These are phyloP conservation scores for Cotoneaster glaucophyllus DNA, from an alignment of 306 rosid genomes.

Conservation along the genomic window DNA sequence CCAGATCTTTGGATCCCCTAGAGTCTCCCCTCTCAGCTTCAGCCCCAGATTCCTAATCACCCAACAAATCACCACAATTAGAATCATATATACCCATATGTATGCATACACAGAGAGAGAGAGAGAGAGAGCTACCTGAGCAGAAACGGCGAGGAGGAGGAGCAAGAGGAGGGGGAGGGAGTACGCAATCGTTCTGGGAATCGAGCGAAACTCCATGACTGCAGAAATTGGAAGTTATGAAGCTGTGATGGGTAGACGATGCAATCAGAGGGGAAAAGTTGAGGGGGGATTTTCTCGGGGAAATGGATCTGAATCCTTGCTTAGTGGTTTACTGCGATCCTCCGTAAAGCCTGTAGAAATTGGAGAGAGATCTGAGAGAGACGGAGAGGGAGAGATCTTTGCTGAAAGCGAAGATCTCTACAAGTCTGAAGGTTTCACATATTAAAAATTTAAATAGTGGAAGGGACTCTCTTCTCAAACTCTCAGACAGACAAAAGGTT, in stretches of 20 bases:
- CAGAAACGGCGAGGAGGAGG: conserved; percentile 27
- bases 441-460: not conserved
- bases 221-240: not conserved
- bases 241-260: not conserved
- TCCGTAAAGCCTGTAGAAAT: not conserved
- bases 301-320: conserved; percentile 12
- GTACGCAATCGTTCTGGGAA: conserved; percentile 12
- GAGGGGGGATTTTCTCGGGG: not conserved
- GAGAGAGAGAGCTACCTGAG: conserved; percentile 39
- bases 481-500: not conserved
- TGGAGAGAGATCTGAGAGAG: not conserved
- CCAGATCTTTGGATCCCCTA: conserved; percentile 60
- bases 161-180: conserved; percentile 21
- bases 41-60: conserved; percentile 39
- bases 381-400: conserved; percentile 25
- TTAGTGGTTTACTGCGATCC: not conserved
- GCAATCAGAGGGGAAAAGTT: not conserved
- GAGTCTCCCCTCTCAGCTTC: conserved; percentile 34
- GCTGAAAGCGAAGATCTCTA: conserved; percentile 26
- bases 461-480: not conserved
- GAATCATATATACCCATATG: not conserved
- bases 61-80: conserved; percentile 9
- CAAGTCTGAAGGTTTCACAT: not conserved
- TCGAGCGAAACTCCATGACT: conserved; percentile 33
- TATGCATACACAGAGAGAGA: not conserved